Evolutionary conservation across 164 flowering plant species (phyloP).

Genomic region (Cinnamomum micranthum): DNA sequence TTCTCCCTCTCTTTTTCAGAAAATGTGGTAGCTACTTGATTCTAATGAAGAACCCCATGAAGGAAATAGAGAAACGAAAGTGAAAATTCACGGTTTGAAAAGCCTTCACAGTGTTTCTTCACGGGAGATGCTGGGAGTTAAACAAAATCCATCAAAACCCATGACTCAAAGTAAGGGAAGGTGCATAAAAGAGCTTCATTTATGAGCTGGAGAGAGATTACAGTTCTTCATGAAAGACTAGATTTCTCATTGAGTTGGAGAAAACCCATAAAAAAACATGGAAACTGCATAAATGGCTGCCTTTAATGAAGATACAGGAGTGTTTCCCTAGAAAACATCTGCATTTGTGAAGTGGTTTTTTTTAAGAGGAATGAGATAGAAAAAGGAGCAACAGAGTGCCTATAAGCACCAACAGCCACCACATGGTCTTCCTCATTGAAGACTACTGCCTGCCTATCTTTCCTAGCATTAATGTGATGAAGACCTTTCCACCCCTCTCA

Average conservation of each 20-base stretch:
- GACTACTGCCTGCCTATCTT: neutral
- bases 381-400: neutral
- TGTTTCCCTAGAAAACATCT: conserved; percentile 1
- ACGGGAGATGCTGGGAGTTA: neutral
- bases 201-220: neutral
- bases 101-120: neutral
- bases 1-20: neutral
- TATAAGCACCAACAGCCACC: neutral
- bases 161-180: neutral
- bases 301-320: neutral
- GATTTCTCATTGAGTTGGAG: neutral
- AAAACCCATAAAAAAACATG: neutral
- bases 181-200: neutral
- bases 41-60: conserved; percentile 2
- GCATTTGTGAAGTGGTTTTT: conserved; percentile 4
- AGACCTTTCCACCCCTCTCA: no score
- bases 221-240: neutral
- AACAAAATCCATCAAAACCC: conserved; percentile 1
- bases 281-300: neutral
- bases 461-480: conserved; percentile 3
- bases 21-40: neutral
- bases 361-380: neutral
- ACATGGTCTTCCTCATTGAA: neutral
- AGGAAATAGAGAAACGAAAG: neutral
- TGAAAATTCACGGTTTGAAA: neutral